Evolutionary conservation across 2,329 filamentous ascomycete species (phyloP).

Genomic region (Pseudopithomyces maydicus): DNA sequence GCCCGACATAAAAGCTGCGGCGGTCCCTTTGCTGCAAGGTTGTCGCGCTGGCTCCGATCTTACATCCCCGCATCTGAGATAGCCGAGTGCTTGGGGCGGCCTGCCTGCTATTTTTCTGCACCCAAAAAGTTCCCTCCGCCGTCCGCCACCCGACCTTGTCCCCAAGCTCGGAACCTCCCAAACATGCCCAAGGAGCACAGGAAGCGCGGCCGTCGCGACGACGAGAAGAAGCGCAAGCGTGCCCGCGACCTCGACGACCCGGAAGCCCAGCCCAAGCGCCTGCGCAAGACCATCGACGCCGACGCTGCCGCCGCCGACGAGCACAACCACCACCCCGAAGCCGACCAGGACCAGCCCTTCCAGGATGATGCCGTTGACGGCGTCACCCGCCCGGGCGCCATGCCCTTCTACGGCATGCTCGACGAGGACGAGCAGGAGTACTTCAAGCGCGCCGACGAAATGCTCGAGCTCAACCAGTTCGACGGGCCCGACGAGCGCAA

Average conservation of each 20-base stretch:
- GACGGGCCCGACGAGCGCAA: constrained; percentile 66
- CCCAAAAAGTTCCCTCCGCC: not conserved
- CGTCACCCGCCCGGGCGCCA: constrained; percentile 55
- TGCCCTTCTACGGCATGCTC: constrained; percentile 89
- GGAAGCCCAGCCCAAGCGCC: constrained; percentile 44
- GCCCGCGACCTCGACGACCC: constrained; percentile 28
- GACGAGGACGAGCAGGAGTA: constrained; percentile 94
- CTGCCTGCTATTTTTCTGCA: not conserved
- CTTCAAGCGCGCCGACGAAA: constrained; percentile 85
- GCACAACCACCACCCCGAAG: constrained; percentile 8
- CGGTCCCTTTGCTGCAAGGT: not conserved
- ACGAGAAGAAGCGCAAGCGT: constrained; percentile 57
- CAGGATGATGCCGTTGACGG: constrained; percentile 34
- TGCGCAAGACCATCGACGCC: constrained; percentile 25
- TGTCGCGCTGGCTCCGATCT: not conserved
- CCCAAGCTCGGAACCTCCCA: not conserved
- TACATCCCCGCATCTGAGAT: constrained; percentile 6
- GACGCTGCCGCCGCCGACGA: constrained; percentile 12
- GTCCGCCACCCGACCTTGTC: not conserved
- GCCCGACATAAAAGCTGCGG: not conserved
- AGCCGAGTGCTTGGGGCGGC: not conserved
- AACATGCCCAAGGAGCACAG: constrained; percentile 65
- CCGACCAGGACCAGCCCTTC: constrained; percentile 15
- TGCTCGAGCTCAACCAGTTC: constrained; percentile 90
- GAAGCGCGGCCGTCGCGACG: constrained; percentile 62